Percentiles rank a stretch among this genome's conserved stretches.
Conservation (phyloP, 1,284 basidiomycete species). For the Ustilago bromivora region DNA sequence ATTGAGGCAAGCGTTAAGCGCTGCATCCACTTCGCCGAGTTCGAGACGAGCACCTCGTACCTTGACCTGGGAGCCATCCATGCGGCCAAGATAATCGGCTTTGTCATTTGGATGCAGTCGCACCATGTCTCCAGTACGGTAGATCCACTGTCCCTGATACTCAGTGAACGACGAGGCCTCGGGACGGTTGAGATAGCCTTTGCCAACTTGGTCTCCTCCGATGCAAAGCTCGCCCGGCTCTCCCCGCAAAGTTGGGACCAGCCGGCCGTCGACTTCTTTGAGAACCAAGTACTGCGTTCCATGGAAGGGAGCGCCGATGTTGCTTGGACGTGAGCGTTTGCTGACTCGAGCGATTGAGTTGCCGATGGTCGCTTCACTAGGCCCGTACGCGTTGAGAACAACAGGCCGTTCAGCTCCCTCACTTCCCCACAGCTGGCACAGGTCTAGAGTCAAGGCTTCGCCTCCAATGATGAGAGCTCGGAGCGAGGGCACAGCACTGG, state of each 20-base stretch:
- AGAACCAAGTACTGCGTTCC: slow-evolving; percentile 60
- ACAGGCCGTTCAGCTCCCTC: slow-evolving; percentile 32
- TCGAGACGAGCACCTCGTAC: slow-evolving; percentile 66
- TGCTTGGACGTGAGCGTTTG: slow-evolving; percentile 37
- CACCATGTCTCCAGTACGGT: slow-evolving; percentile 65
- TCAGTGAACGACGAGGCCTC: slow-evolving; percentile 47
- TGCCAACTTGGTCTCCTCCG: slow-evolving; percentile 62
- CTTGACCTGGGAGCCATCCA: slow-evolving; percentile 64
- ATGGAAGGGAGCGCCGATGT: slow-evolving; percentile 62
- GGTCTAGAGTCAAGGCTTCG: slow-evolving; percentile 58
- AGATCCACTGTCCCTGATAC: slow-evolving; percentile 39
- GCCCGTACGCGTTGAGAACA: slow-evolving; percentile 66
- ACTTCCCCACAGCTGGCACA: slow-evolving; percentile 58
- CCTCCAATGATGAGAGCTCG: slow-evolving; percentile 64
- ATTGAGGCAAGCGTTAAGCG: slow-evolving; percentile 21
- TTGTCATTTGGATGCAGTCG: slow-evolving; percentile 55
- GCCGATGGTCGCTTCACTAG: slow-evolving; percentile 66
- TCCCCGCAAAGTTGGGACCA: slow-evolving; percentile 54
- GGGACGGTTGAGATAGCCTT: slow-evolving; percentile 54
- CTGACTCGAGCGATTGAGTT: slow-evolving; percentile 61
- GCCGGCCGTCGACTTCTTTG: slow-evolving; percentile 28
- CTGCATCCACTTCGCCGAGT: slow-evolving; percentile 61
- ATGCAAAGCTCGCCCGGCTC: slow-evolving; percentile 64
- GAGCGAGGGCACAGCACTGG: slow-evolving; percentile 54
- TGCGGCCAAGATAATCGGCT: slow-evolving; percentile 63